Evolutionary conservation across 352 stramenopile species (phyloP), one percentile per base, ranked within the genome.

Genomic region (Saprolegnia parasitica): DNA sequence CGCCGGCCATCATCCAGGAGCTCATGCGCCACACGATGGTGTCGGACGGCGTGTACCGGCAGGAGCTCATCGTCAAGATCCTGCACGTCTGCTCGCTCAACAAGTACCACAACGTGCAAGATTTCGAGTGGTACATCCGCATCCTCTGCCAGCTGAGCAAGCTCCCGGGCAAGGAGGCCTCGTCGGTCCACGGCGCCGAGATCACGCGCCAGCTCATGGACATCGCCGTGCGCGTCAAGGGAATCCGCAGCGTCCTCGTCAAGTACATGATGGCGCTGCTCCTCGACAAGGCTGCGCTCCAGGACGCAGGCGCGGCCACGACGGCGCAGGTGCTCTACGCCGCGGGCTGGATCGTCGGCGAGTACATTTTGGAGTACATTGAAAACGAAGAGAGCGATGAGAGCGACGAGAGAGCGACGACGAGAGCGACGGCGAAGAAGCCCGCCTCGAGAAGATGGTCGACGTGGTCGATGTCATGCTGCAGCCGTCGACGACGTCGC

Each of bases 101-200:
- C 77, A 99, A 99, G 79, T 99, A 99, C 78, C 86, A 95, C 54
- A 97, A 98, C 72, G 87, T 99, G 46, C 80, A 92, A 68, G 97
- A 99, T 76, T 99, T 99, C 80, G 81, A 91, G 63, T 99, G 97
- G 97, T 99, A 99, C 78, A 88, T 99, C 57, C 88, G 96, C 73
- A 87, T 99, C n/a, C 79, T 99, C 10, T 87, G 99, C 21, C 83
- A 97, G 62, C 84, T 99, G 32, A 91, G 93, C 21, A 88, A 96
- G 26, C 86, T 98, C 35, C 85, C 91, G 18, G 93, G 94, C 10
- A 81, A 88, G 60, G 79, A 76, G 10, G 71, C 80, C 1, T 73
- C 72, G 15, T 73, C 66, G 5, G 65, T 81, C 18, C 83, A 93
- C 71, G 85, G 87, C 18, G 79, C 93, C 20, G 83, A 98, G 26